phyloP scores from a whole-genome alignment of 2,329 filamentous ascomycete genomes.

The Trichoderma afroharzianum region DNA sequence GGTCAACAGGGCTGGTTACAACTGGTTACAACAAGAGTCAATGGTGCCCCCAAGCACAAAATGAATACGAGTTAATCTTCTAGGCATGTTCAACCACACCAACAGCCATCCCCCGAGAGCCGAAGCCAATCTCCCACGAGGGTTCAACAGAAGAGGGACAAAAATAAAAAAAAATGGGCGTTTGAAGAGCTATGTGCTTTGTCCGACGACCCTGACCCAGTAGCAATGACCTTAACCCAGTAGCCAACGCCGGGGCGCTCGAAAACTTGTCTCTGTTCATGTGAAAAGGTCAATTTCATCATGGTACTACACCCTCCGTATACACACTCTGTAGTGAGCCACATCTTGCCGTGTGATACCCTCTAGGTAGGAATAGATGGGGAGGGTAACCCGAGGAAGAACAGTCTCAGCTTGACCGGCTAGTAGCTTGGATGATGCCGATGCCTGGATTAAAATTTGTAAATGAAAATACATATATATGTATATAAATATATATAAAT shows the following conservation, averaged over 20 bases:
- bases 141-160: neutral
- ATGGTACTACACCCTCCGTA: neutral
- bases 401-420: slow-evolving; percentile 3
- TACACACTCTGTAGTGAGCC: neutral
- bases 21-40: neutral
- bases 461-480: neutral
- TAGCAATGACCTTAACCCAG: neutral
- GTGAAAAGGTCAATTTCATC: neutral
- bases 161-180: neutral
- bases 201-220: slow-evolving; percentile 9
- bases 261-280: neutral
- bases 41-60: neutral
- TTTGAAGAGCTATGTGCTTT: neutral
- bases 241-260: neutral
- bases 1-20: neutral
- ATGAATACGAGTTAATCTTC: slow-evolving; percentile 15
- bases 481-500: neutral
- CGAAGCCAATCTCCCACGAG: neutral
- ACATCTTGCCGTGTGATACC: slow-evolving; percentile 1
- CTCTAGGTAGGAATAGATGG: neutral
- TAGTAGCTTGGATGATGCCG: neutral
- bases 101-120: too few species aligned
- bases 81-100: slow-evolving; percentile 11
- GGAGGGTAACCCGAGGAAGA: neutral
- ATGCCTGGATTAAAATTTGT: neutral